Evolutionary conservation across 208 protist genomes (phyloP), one percentile per base, ranked within the genome.

Genomic region (Wallacemonas sp.): DNA sequence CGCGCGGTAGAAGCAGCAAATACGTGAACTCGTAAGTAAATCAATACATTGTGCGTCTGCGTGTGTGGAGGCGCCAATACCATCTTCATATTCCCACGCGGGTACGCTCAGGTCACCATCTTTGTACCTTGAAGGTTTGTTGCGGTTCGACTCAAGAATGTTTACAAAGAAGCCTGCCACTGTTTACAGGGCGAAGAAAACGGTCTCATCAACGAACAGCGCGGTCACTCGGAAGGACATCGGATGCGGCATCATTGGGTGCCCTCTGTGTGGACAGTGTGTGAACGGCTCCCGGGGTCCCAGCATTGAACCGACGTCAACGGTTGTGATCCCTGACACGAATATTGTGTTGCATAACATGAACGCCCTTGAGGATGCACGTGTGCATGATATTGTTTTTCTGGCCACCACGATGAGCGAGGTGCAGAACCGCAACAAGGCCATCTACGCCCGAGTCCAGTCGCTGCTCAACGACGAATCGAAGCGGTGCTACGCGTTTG

Each of bases 291-390:
- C 51, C 39, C 55, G 77, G 8, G 70, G 56, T 0, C 51, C 74
- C 1, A 61, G 64, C 14, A 21, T 96, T 5, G 17, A 64, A 14
- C 71, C 70, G 4, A 77, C 66, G 19, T 19, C 14, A 9, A 39
- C 60, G 1, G 70, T 95, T 21, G 60, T 96, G 12, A 86, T 97
- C 28, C 88, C 90, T 0, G 94, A 98, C 72, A 90, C 92, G 2
- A 96, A 96, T 68, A 86, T 97, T 51, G 73, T 97, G n/a, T 73
- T 97, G 46, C 92, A 97, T 68, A 95, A 98, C 70, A 95, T 98
- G 74, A 96, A 95, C 68, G 80, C 84, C 17, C 70, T 98, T 2
- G 90, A 97, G 69, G 79, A 93, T 54, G 34, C 72, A 1, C 72
- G 76, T 0, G 73, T 96, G 27, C 79, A 80, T 49, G 94, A 98